A percentile compares a stretch with the other conserved stretches of the same genome.
phyloP scores from a whole-genome alignment of 2,329 filamentous ascomycete species.

The Aphanoascus verrucosus region DNA sequence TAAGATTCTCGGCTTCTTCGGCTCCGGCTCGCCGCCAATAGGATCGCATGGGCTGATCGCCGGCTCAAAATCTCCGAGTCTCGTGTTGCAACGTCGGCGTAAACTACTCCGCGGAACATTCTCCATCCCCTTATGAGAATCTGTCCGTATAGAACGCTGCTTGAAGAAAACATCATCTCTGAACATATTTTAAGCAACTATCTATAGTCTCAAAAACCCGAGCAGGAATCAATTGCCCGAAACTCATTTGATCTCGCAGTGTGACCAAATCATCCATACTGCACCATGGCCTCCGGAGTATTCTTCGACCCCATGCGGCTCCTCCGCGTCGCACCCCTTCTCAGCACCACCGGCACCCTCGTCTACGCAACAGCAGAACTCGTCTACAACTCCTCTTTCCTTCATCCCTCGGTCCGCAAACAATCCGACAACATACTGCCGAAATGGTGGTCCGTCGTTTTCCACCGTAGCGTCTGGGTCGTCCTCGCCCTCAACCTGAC shows the following conservation, averaged over 20 bases:
- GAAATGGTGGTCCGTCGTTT: slow-evolving; percentile 36
- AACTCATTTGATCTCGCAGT: too few species aligned
- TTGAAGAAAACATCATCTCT: too few species aligned
- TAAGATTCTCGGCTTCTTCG: background rate
- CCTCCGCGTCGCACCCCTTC: slow-evolving; percentile 37
- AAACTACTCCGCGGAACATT: background rate
- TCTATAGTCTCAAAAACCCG: too few species aligned
- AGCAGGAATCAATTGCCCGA: too few species aligned
- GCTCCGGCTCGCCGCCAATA: background rate
- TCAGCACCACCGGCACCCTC: slow-evolving; percentile 41
- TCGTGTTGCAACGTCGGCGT: background rate
- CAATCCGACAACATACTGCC: slow-evolving; percentile 30
- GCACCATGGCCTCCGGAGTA: slow-evolving; percentile 12
- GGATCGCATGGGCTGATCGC: background rate
- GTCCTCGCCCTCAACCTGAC: slow-evolving; percentile 12
- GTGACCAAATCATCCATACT: background rate
- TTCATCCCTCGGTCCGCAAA: slow-evolving; percentile 14
- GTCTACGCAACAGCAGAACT: slow-evolving; percentile 37
- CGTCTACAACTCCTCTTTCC: slow-evolving; percentile 19
- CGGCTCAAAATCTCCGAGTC: background rate
- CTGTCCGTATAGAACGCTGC: too few species aligned
- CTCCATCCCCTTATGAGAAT: too few species aligned
- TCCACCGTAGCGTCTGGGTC: slow-evolving; percentile 26
- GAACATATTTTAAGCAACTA: too few species aligned
- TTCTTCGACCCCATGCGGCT: slow-evolving; percentile 15